Percentiles rank a stretch among this genome's conserved stretches.
phyloP scores from a whole-genome alignment of 306 rosid species.

The Cucurbita moschata region DNA sequence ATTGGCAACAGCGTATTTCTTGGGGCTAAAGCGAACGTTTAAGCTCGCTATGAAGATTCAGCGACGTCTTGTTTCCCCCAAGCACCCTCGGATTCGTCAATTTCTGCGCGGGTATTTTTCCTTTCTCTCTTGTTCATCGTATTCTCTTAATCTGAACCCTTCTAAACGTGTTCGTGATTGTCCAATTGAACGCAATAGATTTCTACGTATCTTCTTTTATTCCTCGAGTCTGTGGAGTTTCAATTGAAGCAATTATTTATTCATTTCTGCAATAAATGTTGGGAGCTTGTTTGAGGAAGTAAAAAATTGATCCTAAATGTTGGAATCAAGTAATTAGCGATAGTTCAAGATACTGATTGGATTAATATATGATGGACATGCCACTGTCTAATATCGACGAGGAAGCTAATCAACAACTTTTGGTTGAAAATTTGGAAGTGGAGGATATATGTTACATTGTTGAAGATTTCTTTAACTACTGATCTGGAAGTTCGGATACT shows the following conservation, averaged over 20 bases:
- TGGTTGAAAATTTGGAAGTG: not conserved
- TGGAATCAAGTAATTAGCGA: not conserved
- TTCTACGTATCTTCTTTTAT: not conserved
- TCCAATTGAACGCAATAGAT: not conserved
- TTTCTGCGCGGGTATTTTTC: constrained; percentile 47
- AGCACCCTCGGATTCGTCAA: constrained; percentile 47
- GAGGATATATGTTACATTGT: not conserved
- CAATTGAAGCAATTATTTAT: not conserved
- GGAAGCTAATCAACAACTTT: not conserved
- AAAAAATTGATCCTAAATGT: not conserved
- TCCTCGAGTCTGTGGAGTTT: not conserved
- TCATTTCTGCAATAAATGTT: too few relatives aligned
- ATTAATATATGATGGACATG: not conserved
- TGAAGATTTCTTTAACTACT: not conserved
- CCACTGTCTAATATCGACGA: not conserved
- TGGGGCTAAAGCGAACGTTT: constrained; percentile 73
- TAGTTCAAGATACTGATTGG: not conserved
- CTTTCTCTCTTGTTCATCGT: not conserved
- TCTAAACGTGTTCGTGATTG: not conserved
- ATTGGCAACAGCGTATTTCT: constrained; percentile 70
- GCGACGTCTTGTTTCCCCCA: constrained; percentile 46
- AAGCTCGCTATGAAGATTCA: constrained; percentile 59
- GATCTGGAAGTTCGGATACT: not conserved
- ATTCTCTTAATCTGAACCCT: not conserved
- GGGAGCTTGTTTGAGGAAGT: not conserved